Evolutionary conservation across 78 protist species (phyloP).

Genomic region (Dictyostelium firmibasis): DNA sequence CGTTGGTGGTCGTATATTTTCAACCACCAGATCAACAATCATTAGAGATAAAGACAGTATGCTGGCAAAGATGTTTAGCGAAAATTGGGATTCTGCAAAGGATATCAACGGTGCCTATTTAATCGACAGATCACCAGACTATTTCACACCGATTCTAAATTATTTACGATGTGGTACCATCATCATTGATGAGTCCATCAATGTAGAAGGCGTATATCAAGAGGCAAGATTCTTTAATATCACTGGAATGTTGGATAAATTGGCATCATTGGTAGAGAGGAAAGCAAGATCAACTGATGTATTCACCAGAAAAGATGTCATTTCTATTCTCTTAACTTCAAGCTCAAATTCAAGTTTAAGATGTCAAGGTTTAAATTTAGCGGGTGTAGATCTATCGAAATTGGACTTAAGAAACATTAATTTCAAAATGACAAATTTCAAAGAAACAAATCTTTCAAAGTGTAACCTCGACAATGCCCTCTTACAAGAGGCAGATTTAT

Average conservation of each 20-base stretch:
- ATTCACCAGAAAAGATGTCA: constrained; percentile 80
- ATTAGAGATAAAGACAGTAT: constrained; percentile 46
- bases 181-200: constrained; percentile 45
- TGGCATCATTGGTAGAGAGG: constrained; percentile 62
- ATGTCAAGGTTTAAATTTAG: constrained; percentile 82
- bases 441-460: constrained; percentile 66
- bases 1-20: constrained; percentile 80
- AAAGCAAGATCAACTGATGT: constrained; percentile 3
- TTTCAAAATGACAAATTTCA: constrained; percentile 85
- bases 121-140: constrained; percentile 83
- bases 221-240: constrained; percentile 84
- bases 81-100: constrained; percentile 76
- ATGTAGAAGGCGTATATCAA: constrained; percentile 69
- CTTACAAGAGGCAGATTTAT: constrained; percentile 72
- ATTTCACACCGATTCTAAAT: constrained; percentile 66
- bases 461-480: constrained; percentile 78
- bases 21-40: constrained; percentile 71
- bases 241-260: constrained; percentile 64
- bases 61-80: constrained; percentile 84
- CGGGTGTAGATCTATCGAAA: constrained; percentile 79
- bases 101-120: constrained; percentile 78
- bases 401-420: constrained; percentile 81
- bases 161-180: constrained; percentile 76
- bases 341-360: constrained; percentile 72
- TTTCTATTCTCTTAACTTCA: constrained; percentile 72